These are phyloP conservation scores for Lactarius indigo DNA, from an alignment of 768 basidiomycete species.

Conservation along the genomic window DNA sequence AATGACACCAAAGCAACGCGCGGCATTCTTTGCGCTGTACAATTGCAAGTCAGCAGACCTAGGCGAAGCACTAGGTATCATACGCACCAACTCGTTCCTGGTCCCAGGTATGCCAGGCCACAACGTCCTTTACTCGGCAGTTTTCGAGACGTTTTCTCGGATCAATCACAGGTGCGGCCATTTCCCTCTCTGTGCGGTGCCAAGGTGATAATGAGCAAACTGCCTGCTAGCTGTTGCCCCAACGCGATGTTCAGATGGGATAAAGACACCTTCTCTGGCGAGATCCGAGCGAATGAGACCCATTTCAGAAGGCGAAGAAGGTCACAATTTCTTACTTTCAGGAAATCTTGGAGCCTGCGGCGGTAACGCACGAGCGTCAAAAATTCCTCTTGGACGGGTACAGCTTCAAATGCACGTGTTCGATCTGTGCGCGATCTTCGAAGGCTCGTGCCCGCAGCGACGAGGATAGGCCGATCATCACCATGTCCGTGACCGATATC, in stretches of 20 bases:
- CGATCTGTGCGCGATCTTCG: constrained; percentile 29
- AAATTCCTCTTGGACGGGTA: constrained; percentile 29
- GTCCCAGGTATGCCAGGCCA: constrained; percentile 14
- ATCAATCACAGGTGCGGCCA: constrained; percentile 24
- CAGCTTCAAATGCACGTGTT: constrained; percentile 35
- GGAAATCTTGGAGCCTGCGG: neutral
- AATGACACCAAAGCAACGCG: neutral
- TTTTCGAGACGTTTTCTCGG: constrained; percentile 28
- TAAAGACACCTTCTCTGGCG: constrained; percentile 31
- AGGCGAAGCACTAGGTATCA: neutral
- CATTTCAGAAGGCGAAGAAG: constrained; percentile 36
- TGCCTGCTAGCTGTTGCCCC: constrained; percentile 29
- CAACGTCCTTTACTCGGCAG: constrained; percentile 26
- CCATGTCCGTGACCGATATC: neutral
- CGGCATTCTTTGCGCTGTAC: neutral
- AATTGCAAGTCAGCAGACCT: neutral
- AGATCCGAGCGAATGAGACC: constrained; percentile 30
- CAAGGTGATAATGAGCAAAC: constrained; percentile 6
- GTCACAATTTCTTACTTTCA: constrained; percentile 33
- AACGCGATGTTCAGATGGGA: constrained; percentile 28
- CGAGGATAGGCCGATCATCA: constrained; percentile 7
- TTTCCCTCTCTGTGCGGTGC: neutral
- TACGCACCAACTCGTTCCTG: constrained; percentile 8
- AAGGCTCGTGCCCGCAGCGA: constrained; percentile 19
- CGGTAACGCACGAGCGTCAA: constrained; percentile 28